Conservation (phyloP, 2,329 filamentous ascomycete genomes). For the Exophiala calicioides region DNA sequence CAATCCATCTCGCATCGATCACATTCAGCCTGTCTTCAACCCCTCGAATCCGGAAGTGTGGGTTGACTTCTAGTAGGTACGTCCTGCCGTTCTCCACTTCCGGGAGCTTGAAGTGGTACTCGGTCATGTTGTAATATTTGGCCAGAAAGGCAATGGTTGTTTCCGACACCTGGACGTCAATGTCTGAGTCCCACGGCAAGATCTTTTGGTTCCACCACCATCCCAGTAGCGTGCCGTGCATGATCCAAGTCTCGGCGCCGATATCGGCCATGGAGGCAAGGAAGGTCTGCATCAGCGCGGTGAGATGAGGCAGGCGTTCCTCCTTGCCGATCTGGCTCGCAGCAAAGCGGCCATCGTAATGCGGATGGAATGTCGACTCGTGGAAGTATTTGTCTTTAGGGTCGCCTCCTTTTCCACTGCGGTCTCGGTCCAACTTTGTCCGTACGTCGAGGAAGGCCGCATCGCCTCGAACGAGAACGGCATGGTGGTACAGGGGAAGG, state of each 20-base stretch:
- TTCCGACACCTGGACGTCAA: conserved; percentile 62
- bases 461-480: conserved; percentile 34
- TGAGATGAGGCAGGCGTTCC: conserved; percentile 51
- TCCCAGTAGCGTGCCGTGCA: conserved; percentile 62
- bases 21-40: conserved; percentile 53
- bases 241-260: conserved; percentile 62
- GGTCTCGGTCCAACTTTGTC: conserved; percentile 41
- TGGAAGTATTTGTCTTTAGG: conserved; percentile 54
- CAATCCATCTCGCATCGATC: conserved; percentile 64
- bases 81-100: conserved; percentile 39
- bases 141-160: conserved; percentile 57
- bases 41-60: conserved; percentile 51
- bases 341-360: conserved; percentile 56
- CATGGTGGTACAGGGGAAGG: conserved; percentile 3
- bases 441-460: conserved; percentile 48
- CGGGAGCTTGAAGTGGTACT: conserved; percentile 51
- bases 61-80: conserved; percentile 63
- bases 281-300: conserved; percentile 57
- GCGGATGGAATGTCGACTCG: conserved; percentile 34
- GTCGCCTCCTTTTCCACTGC: conserved; percentile 42
- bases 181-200: conserved; percentile 63
- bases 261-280: conserved; percentile 58
- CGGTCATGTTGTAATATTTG: conserved; percentile 63
- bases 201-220: conserved; percentile 66
- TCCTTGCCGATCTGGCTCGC: conserved; percentile 46